Evolutionary conservation across 768 basidiomycete genomes (phyloP), one percentile per base, ranked within the genome.

Genomic region (Guyanaporus albipodus): DNA sequence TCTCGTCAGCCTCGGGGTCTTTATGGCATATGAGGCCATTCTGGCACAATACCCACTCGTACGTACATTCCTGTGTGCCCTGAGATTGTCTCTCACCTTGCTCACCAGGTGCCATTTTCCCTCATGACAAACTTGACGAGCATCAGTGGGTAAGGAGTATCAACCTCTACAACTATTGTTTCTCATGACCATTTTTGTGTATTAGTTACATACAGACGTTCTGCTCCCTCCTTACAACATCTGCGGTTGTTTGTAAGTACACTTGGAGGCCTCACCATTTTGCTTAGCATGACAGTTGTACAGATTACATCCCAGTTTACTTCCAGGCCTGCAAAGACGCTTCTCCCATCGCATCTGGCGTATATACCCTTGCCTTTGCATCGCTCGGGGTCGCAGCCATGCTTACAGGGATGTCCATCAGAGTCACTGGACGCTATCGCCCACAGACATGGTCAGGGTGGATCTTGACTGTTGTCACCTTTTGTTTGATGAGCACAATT

Each of bases 291-390:
- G 6, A 29, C 37, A 19, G n/a, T 4, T 34, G 70, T 4, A 70
- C 71, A 1, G 67, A 29, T 34, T 27, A 17, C 5, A 32, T 70
- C 4, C 72, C 71, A 2, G 67, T 72, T 9, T 76, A 70, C 55
- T 75, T 71, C 50, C 74, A 75, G 52, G 72, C 73, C 1, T 68
- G 66, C 50, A 65, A 64, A 42, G 63, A 56, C 7, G 59, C 62
- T 8, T 64, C 64, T 4, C 62, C 76, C 0, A 51, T 67, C 14
- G 43, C 24, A 2, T 66, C 68, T 9, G 71, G 70, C 1, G 15
- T 54, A 15, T 50, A 59, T 36, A 26, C 15, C 21, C 57, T 59
- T 21, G 23, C 34, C 0, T 14, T 49, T 1, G 72, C 35, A 58
- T 49, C 54, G 29, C 66, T 51, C 47, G 66, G 19, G 1, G 62